Percentiles rank a stretch among this genome's conserved stretches.
These are phyloP conservation scores for Moesziomyces sp. DNA, from an alignment of 1,284 basidiomycete genomes.

Conservation along the genomic window DNA sequence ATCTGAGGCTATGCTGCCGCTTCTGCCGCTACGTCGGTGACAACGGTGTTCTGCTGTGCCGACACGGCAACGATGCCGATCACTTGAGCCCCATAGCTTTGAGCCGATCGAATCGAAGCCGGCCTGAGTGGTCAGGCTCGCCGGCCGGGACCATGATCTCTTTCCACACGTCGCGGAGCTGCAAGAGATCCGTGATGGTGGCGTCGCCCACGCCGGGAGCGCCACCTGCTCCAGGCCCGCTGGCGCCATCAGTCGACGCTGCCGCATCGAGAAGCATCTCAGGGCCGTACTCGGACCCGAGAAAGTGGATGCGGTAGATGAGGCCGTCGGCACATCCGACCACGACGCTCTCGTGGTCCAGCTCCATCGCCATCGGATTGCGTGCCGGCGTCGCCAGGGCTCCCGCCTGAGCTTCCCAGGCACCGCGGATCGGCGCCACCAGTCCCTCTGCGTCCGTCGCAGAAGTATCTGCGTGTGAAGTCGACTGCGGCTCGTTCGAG, in stretches of 20 bases:
- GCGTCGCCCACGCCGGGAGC: constrained; percentile 40
- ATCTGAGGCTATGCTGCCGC: no score
- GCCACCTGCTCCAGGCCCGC: not conserved
- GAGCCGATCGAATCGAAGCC: constrained; percentile 23
- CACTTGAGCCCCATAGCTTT: constrained; percentile 39
- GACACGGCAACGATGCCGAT: not conserved
- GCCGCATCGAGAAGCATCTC: constrained; percentile 18
- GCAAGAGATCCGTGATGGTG: constrained; percentile 47
- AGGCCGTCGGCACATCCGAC: constrained; percentile 58
- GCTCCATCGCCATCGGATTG: constrained; percentile 60
- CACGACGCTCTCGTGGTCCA: constrained; percentile 59
- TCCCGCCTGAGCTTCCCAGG: constrained; percentile 45
- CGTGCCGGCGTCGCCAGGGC: constrained; percentile 42
- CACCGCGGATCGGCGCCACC: constrained; percentile 51
- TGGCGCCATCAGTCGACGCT: not conserved
- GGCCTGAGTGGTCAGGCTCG: constrained; percentile 42
- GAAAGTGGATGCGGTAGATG: constrained; percentile 59
- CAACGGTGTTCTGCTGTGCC: no score
- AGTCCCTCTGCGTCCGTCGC: not conserved
- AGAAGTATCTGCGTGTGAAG: not conserved
- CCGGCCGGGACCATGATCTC: constrained; percentile 53
- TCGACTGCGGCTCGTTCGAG: not conserved
- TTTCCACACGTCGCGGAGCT: constrained; percentile 56
- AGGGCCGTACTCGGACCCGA: constrained; percentile 43
- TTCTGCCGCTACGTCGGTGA: no score